Conservation (phyloP, 495 filamentous ascomycete genomes). For the Corynascus novoguineensis region DNA sequence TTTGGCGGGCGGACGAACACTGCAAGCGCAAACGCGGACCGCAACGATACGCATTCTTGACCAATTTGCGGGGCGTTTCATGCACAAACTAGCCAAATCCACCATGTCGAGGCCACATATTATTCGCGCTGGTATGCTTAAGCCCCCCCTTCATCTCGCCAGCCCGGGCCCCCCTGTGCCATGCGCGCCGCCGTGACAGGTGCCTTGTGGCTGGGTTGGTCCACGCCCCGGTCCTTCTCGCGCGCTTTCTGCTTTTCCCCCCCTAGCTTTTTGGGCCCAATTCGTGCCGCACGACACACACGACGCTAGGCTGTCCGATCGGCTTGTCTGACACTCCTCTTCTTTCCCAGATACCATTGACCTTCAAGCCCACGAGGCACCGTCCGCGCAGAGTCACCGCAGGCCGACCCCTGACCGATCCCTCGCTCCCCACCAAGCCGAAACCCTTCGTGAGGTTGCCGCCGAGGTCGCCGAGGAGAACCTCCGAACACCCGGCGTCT, state of each 20-base stretch:
- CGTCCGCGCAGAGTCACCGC: constrained; percentile 73
- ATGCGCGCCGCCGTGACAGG: constrained; percentile 20
- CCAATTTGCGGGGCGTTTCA: constrained; percentile 17
- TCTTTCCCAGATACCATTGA: constrained; percentile 77
- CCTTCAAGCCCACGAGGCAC: constrained; percentile 75
- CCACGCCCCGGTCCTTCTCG: neutral
- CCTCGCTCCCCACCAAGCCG: constrained; percentile 76
- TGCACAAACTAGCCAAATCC: constrained; percentile 22
- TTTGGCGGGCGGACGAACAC: neutral
- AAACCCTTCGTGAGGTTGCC: constrained; percentile 70
- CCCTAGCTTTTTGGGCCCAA: constrained; percentile 12
- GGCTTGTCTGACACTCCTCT: constrained; percentile 20
- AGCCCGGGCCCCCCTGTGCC: constrained; percentile 11
- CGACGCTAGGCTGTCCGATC: neutral
- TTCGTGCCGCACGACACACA: constrained; percentile 9
- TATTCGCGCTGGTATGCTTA: constrained; percentile 66
- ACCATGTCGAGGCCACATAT: constrained; percentile 72
- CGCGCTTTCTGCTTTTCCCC: constrained; percentile 13
- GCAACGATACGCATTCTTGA: constrained; percentile 4
- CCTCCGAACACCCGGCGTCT: constrained; percentile 47
- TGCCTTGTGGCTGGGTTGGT: constrained; percentile 24
- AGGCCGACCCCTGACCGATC: constrained; percentile 45
- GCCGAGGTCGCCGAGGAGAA: constrained; percentile 67
- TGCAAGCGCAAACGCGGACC: neutral
- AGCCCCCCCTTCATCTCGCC: constrained; percentile 23